Evolutionary conservation across 1,139 yeast species (phyloP), one percentile per base, ranked within the genome.

Genomic region (Hyphopichia pseudoburtonii): DNA sequence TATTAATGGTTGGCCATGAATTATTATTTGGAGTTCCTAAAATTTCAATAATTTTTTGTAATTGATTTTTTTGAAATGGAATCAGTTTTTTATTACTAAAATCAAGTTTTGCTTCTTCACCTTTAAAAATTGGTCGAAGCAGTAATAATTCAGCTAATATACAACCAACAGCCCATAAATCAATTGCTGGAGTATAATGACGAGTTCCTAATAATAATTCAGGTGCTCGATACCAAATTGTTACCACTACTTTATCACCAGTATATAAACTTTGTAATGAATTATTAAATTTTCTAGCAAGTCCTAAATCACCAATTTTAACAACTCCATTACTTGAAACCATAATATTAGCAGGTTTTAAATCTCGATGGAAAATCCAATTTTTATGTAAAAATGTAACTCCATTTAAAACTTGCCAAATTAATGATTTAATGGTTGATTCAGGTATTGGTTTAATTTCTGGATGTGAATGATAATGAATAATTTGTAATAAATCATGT

Each of bases 211-310:
- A 64, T 28, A 92, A 66, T 32, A 92, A 67, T 57, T 92, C 98
- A 0, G 98, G 97, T 0, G 98, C 97, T 46, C 98, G 73, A 59
- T 92, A 92, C 98, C 98, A 92, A 42, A 92, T 92, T 0, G 98
- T 92, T 8, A 92, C 98, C 37, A 92, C 98, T 15, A 94, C 97
- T 62, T 92, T 92, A 61, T 92, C 98, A 23, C 97, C 97, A 9
- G 94, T 78, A 54, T 86, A 92, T 19, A 94, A 69, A 31, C 95
- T 82, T 55, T 92, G 97, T 28, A 92, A 60, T 10, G 96, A 95
- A 50, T 88, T 87, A 47, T 85, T 84, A 62, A 90, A 92, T 49
- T 87, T 80, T 42, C 98, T 73, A 0, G 98, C 98, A 30, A 92
- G 70, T 1, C 99, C 99, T 50, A 92, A 73, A 64, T 92, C 98